Percentiles rank a stretch among this genome's conserved stretches.
Evolutionary conservation across 306 rosid genomes (phyloP).

Genomic region (Corylus americana): DNA sequence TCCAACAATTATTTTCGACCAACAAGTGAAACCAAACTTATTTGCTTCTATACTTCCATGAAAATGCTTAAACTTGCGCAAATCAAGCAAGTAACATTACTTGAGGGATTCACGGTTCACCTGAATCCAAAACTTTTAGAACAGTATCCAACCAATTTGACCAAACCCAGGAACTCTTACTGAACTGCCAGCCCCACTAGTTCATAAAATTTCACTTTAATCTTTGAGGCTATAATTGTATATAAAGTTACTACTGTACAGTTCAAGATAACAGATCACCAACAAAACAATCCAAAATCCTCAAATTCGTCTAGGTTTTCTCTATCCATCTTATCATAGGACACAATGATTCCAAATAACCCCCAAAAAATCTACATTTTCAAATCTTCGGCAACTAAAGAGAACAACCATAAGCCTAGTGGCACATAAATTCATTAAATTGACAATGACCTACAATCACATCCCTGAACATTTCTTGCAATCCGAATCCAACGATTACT

Average conservation of each 20-base stretch:
- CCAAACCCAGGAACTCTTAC: background rate
- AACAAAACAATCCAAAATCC: background rate
- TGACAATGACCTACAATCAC: background rate
- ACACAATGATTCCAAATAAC: background rate
- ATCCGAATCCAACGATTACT: background rate
- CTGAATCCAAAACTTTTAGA: background rate
- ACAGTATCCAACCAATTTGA: background rate
- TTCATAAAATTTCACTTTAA: constrained; percentile 1
- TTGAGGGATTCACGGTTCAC: background rate
- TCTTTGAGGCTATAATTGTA: background rate
- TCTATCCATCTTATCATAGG: background rate
- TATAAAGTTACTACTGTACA: background rate
- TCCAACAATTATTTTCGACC: too few species aligned
- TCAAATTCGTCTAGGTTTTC: background rate
- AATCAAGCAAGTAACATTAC: background rate
- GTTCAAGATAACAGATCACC: background rate
- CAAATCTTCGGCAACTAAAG: background rate
- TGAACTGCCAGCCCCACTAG: background rate
- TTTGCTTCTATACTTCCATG: too few species aligned
- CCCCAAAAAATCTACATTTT: background rate
- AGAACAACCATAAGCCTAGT: background rate
- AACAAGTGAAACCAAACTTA: too few species aligned
- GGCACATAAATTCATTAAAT: background rate
- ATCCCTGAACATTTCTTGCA: background rate
- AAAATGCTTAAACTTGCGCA: background rate